These are phyloP conservation scores for Russula olivacea DNA, from an alignment of 768 basidiomycete genomes.

Conservation along the genomic window DNA sequence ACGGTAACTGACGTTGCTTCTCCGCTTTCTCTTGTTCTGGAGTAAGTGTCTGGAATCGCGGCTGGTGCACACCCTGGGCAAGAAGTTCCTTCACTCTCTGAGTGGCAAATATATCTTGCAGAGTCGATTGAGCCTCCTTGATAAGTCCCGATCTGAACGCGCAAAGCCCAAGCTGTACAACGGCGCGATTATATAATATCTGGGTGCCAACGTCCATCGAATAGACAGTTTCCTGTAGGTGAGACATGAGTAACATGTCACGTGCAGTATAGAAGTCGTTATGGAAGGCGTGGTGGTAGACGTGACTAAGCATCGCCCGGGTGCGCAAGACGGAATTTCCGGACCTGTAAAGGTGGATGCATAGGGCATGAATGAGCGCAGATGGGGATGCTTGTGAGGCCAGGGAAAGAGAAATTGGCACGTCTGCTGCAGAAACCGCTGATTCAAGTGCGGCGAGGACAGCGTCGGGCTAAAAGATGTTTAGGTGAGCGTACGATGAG, in stretches of 20 bases:
- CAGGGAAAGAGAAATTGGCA: conserved; percentile 60
- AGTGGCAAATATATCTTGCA: conserved; percentile 94
- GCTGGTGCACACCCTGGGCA: conserved; percentile 93
- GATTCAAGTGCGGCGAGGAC: conserved; percentile 88
- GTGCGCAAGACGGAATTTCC: conserved; percentile 90
- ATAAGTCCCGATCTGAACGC: conserved; percentile 95
- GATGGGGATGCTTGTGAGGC: conserved; percentile 52
- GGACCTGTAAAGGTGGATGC: conserved; percentile 88
- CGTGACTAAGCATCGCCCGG: conserved; percentile 94
- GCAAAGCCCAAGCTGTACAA: conserved; percentile 94
- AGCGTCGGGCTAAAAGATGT: conserved; percentile 66
- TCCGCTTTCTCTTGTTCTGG: conserved; percentile 98
- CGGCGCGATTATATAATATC: conserved; percentile 95
- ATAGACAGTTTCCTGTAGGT: conserved; percentile 93
- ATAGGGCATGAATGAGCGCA: conserved; percentile 80
- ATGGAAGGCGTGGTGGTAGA: conserved; percentile 94
- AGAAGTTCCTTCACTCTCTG: conserved; percentile 96
- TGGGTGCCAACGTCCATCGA: conserved; percentile 96
- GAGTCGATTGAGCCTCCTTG: conserved; percentile 85
- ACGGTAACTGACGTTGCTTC: conserved; percentile 91
- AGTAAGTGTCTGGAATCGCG: conserved; percentile 77
- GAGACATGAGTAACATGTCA: conserved; percentile 98
- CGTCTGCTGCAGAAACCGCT: conserved; percentile 49
- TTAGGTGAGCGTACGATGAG: conserved; percentile 17
- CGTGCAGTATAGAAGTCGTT: conserved; percentile 96